Evolutionary conservation across 2,329 filamentous ascomycete genomes (phyloP).

Genomic region (Aspergillus flavus): DNA sequence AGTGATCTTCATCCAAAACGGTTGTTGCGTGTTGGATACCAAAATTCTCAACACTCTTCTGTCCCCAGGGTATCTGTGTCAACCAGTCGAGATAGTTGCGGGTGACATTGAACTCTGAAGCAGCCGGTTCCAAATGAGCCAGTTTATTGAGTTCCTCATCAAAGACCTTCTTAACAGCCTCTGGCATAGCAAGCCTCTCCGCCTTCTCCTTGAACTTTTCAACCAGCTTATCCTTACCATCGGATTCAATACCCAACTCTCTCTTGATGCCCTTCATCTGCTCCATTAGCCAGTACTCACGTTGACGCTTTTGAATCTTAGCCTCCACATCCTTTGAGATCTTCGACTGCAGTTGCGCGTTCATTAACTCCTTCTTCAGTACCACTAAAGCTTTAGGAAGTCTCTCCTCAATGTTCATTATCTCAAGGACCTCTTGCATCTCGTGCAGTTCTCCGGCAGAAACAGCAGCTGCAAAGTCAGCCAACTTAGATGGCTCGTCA

Average conservation of each 20-base stretch:
- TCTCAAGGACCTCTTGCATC: constrained; percentile 86
- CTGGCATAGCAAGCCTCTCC: constrained; percentile 91
- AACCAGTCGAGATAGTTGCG: constrained; percentile 98
- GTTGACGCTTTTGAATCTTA: constrained; percentile 95
- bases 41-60: constrained; percentile 94
- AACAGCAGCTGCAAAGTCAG: constrained; percentile 95
- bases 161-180: constrained; percentile 94
- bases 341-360: constrained; percentile 93
- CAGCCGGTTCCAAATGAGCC: constrained; percentile 89
- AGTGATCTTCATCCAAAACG: constrained; percentile 94
- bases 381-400: constrained; percentile 89
- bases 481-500: constrained; percentile 90
- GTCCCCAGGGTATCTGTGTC: constrained; percentile 96
- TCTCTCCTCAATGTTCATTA: constrained; percentile 87
- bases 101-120: constrained; percentile 98
- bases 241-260: constrained; percentile 93
- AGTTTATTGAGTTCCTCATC: constrained; percentile 98
- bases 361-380: constrained; percentile 98
- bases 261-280: constrained; percentile 98
- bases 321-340: constrained; percentile 97
- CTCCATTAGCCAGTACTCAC: constrained; percentile 98
- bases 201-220: constrained; percentile 98
- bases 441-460: constrained; percentile 92
- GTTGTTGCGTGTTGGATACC: constrained; percentile 86
- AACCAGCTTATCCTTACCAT: constrained; percentile 96